These are phyloP conservation scores for Mycena filopes DNA, from an alignment of 768 basidiomycete species.

Conservation along the genomic window DNA sequence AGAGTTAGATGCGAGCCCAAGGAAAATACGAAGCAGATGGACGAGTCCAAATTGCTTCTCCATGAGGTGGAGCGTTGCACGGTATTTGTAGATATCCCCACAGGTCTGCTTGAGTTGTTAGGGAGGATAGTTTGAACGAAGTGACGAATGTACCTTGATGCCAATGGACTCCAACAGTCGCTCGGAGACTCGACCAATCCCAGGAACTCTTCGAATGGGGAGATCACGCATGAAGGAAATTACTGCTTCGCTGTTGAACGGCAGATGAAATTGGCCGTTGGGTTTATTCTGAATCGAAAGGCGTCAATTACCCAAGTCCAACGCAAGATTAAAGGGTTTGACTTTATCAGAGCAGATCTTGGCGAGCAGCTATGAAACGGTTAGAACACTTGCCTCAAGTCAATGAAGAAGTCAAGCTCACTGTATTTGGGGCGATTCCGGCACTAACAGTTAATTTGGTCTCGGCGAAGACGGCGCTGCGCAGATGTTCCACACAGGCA, in stretches of 20 bases:
- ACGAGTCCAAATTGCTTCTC: constrained; percentile 87
- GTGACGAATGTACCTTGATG: constrained; percentile 67
- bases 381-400: constrained; percentile 30
- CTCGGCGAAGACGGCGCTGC: constrained; percentile 75
- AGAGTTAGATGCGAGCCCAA: constrained; percentile 88
- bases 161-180: constrained; percentile 87
- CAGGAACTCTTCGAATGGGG: constrained; percentile 88
- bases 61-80: constrained; percentile 81
- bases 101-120: constrained; percentile 67
- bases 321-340: not conserved
- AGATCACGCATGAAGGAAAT: constrained; percentile 82
- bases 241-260: constrained; percentile 72
- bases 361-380: constrained; percentile 78
- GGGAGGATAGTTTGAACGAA: constrained; percentile 5
- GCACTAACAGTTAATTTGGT: constrained; percentile 93
- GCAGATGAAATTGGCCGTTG: constrained; percentile 87
- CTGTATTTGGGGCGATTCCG: constrained; percentile 96
- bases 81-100: constrained; percentile 85
- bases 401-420: constrained; percentile 47
- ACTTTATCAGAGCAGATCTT: constrained; percentile 98
- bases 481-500: constrained; percentile 83
- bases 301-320: constrained; percentile 4
- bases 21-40: constrained; percentile 80
- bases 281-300: constrained; percentile 80
- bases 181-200: constrained; percentile 92